Conservation (phyloP, 306 rosid genomes). For the Malus asiatica region DNA sequence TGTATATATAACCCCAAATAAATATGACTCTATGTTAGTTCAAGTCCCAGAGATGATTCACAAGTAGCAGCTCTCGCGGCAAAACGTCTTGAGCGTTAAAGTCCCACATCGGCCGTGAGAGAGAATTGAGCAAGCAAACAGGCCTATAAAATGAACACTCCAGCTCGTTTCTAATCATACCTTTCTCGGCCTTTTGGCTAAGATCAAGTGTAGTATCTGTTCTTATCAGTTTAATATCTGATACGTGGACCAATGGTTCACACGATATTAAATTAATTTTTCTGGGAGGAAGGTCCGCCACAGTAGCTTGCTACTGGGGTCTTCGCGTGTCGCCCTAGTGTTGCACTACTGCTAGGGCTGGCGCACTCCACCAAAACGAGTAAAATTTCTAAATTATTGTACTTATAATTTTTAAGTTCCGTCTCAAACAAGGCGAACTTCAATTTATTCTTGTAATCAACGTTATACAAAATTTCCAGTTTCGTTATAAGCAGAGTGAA, state of each 20-base stretch:
- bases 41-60: not conserved
- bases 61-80: too few species aligned
- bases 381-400: too few species aligned
- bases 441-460: too few species aligned
- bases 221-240: not conserved
- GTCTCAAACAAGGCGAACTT: too few species aligned
- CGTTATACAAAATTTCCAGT: too few species aligned
- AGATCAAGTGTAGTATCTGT: not conserved
- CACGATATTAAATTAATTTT: too few species aligned
- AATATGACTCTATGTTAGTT: too few species aligned
- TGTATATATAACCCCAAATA: too few species aligned
- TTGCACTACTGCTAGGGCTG: not conserved
- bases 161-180: rapidly evolving
- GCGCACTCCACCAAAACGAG: not conserved
- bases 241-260: rapidly evolving
- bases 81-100: not conserved
- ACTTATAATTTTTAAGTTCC: too few species aligned
- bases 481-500: too few species aligned
- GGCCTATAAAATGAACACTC: rapidly evolving
- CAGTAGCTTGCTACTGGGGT: not conserved
- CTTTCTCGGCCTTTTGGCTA: not conserved
- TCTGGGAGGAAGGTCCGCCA: rapidly evolving
- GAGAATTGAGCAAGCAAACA: not conserved
- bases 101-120: not conserved
- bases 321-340: not conserved